Conservation (phyloP, 148 eudicot species). For the Cornus suecica region DNA sequence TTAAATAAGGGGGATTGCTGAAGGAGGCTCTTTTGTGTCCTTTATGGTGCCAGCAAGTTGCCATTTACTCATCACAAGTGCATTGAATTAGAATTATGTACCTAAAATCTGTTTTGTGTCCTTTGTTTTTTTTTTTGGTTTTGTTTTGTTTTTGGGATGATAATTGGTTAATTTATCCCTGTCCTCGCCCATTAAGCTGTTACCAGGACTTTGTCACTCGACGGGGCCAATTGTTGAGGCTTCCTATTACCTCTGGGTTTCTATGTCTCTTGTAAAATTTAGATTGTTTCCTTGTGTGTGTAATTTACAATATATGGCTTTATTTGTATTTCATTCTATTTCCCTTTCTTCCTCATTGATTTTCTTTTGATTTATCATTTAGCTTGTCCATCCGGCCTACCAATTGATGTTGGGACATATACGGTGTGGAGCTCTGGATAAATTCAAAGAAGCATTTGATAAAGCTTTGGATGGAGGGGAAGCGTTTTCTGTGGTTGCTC, state of each 20-base stretch:
- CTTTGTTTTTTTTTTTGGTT: background rate
- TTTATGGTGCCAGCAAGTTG: background rate
- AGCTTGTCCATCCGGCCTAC: constrained; percentile 82
- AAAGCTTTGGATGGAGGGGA: constrained; percentile 53
- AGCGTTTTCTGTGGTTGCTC: constrained; percentile 58
- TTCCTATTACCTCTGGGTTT: background rate
- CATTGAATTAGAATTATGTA: background rate
- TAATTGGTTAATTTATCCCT: background rate
- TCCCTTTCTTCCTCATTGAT: background rate
- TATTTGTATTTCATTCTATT: background rate
- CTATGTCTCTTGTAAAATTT: background rate
- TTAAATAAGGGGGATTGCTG: background rate
- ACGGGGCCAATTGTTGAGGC: background rate
- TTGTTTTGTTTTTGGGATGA: too few relatives aligned
- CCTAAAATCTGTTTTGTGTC: background rate
- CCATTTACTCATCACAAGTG: background rate
- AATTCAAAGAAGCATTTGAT: constrained; percentile 65
- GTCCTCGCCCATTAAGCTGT: background rate
- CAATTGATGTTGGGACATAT: constrained; percentile 66
- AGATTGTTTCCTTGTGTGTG: background rate
- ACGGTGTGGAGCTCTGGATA: constrained; percentile 58
- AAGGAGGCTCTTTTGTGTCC: background rate
- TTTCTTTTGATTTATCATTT: constrained; percentile 24
- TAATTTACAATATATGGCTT: background rate
- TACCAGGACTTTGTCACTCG: background rate